Base-by-base conservation (phyloP, 163 green algal species). In the Scenedesmus sp. region DNA sequence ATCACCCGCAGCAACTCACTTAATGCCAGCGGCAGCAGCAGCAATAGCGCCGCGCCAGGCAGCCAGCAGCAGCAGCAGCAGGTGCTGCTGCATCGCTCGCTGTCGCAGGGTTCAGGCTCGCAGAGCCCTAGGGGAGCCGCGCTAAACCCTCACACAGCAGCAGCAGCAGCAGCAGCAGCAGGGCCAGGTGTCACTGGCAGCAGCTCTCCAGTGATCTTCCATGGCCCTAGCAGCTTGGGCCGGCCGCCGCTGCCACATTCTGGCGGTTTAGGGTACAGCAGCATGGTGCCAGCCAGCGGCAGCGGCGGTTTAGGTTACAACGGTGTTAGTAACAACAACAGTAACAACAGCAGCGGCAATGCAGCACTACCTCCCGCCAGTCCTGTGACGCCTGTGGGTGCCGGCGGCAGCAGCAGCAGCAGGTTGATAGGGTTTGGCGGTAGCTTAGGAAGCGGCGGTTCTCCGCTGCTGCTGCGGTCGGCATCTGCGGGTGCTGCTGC, bases 221-320 rank as follows among this genome's bases (percentile, higher is more conserved):
- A 34, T 59, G 86, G 86, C 5, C 86, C 86, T 3, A 91, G 87
- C n/a, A 91, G 87, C 56, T 74, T 85, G 23, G 87, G 87, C 3
- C 73, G 73, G 55, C 87, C 87, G 18, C 87, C 87, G 0, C 70
- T 91, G 54, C 87, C 87, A 20, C 87, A 91, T 57, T 85, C 87
- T 13, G 16, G n/a, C n/a, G 73, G 56, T 84, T n/a, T 56, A 56
- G 52, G 4, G 54, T 59, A 84, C 15, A 86, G 81, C 81, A 64
- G 8, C 67, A 56, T 34, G n/a, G 23, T 84, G 1, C 77, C 34
- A 52, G 70, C 70, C 70, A 79, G 70, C 70, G 23, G 66, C 70
- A 79, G 20, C 70, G 23, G 66, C 16, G 66, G 66, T 76, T 34
- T 76, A 34, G 18, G 66, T 26, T 76, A 34, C 26, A 76, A 76